Percentiles rank a stretch among this genome's conserved stretches.
Conservation (phyloP, 2,329 filamentous ascomycete genomes). For the Fonsecaea pedrosoi region DNA sequence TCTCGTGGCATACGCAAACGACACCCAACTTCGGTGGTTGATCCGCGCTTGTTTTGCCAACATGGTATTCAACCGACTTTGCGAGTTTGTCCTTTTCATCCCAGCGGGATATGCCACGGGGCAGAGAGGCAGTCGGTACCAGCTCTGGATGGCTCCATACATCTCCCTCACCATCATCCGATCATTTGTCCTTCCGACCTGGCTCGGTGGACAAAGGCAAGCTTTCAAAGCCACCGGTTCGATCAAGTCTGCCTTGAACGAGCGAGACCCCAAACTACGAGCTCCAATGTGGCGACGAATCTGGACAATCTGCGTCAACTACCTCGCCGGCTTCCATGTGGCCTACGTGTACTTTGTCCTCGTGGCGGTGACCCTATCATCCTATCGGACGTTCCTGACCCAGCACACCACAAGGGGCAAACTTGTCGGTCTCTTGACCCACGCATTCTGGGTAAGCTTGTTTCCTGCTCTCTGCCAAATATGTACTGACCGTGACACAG, state of each 20-base stretch:
- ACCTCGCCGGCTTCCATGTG: constrained; percentile 63
- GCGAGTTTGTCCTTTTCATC: constrained; percentile 65
- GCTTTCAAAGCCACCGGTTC: constrained; percentile 69
- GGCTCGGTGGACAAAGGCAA: constrained; percentile 65
- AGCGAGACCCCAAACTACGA: constrained; percentile 57
- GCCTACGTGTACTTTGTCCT: constrained; percentile 62
- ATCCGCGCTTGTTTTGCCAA: constrained; percentile 63
- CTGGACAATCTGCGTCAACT: constrained; percentile 62
- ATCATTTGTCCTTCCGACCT: constrained; percentile 64
- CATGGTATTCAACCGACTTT: constrained; percentile 60
- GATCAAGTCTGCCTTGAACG: constrained; percentile 62
- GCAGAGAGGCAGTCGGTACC: constrained; percentile 62
- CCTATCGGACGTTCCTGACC: constrained; percentile 58
- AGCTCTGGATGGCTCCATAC: constrained; percentile 70
- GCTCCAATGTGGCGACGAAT: constrained; percentile 59
- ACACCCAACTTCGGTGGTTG: constrained; percentile 64
- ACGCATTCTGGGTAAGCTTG: constrained; percentile 42
- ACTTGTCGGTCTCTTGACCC: constrained; percentile 63
- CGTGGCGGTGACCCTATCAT: constrained; percentile 58
- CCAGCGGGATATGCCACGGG: constrained; percentile 66
- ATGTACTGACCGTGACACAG: constrained; percentile 44
- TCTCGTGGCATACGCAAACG: constrained; percentile 62
- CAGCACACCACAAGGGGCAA: constrained; percentile 49
- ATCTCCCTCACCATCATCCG: constrained; percentile 65
- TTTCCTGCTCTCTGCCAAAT: background rate